A percentile compares a stretch with the other conserved stretches of the same genome.
Conservation (phyloP, 2,329 filamentous ascomycete species). For the Pyrenophora tritici-repentis region DNA sequence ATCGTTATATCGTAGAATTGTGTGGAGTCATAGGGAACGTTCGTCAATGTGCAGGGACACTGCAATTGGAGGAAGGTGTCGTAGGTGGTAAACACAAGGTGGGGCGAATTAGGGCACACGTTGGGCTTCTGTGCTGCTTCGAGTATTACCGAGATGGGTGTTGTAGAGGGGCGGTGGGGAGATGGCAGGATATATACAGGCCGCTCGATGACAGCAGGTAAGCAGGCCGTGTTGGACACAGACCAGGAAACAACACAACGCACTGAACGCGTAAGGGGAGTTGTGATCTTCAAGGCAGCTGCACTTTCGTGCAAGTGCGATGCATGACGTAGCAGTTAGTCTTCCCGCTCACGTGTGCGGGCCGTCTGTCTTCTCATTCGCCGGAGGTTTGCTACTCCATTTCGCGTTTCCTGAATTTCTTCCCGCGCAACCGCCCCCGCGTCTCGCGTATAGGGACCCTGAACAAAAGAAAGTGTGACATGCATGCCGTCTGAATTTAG, state of each 20-base stretch:
- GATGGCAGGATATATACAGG: conserved; percentile 28
- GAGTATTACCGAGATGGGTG: conserved; percentile 20
- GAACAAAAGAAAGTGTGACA: neutral
- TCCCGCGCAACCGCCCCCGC: conserved; percentile 8
- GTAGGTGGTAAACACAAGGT: conserved; percentile 32
- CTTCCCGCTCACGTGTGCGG: conserved; percentile 35
- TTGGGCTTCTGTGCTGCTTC: conserved; percentile 25
- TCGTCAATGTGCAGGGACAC: conserved; percentile 21
- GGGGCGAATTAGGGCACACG: conserved; percentile 22
- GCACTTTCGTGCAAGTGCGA: conserved; percentile 29
- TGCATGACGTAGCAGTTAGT: conserved; percentile 44
- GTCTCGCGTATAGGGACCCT: conserved; percentile 3
- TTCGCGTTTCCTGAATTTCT: conserved; percentile 20
- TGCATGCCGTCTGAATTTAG: neutral
- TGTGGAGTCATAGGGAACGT: conserved; percentile 41
- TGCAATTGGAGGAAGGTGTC: conserved; percentile 27
- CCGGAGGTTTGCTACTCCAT: conserved; percentile 18
- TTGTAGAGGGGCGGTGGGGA: conserved; percentile 21
- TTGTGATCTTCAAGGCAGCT: conserved; percentile 43
- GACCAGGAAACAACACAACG: conserved; percentile 21
- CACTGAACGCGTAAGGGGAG: conserved; percentile 26
- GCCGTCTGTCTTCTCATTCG: conserved; percentile 29
- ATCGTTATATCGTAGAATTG: conserved; percentile 38
- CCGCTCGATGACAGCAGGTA: conserved; percentile 17
- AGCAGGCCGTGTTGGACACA: conserved; percentile 21